phyloP scores from a whole-genome alignment of 257 asterid species.

The Solanum tacnaense region DNA sequence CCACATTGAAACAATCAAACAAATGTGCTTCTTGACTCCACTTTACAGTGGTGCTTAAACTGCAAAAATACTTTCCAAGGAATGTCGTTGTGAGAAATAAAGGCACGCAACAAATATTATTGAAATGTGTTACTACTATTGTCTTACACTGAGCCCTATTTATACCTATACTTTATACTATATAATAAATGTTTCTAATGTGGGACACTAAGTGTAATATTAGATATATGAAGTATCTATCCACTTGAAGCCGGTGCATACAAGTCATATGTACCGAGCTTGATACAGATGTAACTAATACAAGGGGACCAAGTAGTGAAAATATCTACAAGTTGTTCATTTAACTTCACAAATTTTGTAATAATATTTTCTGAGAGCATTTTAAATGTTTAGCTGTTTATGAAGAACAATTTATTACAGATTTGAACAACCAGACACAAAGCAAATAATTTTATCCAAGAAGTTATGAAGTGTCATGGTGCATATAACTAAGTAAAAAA shows the following conservation, averaged over 20 bases:
- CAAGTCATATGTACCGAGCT: not conserved
- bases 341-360: not conserved
- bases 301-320: not conserved
- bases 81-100: not conserved
- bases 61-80: not conserved
- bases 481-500: not conserved
- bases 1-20: not conserved
- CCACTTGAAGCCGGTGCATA: not conserved
- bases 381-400: not conserved
- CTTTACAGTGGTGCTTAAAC: not conserved
- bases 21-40: not conserved
- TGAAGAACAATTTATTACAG: not conserved
- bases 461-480: not conserved
- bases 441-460: not conserved
- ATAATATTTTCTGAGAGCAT: not conserved
- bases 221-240: not conserved
- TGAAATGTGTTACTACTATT: not conserved
- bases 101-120: not conserved
- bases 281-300: not conserved
- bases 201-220: not conserved
- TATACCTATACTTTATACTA: not conserved
- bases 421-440: not conserved
- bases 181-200: not conserved
- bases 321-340: not conserved
- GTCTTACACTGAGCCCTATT: not conserved